Percentiles rank a stretch among this genome's conserved stretches.
These are phyloP conservation scores for Lentinula sp. DNA, from an alignment of 768 basidiomycete genomes.

Conservation along the genomic window DNA sequence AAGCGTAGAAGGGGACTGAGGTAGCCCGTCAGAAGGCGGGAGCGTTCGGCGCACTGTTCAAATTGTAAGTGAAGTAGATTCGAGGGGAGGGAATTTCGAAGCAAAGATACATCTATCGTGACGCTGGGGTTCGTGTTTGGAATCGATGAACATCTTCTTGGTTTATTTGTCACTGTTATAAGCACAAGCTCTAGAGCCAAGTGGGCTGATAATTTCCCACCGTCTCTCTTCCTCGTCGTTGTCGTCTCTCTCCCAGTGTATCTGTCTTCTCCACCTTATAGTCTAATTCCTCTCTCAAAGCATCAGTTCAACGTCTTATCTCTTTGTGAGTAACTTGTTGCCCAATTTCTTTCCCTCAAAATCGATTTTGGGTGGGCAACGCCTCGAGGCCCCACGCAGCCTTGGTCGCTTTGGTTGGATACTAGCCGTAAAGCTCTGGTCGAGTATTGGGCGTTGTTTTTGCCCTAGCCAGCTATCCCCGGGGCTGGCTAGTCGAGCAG, in stretches of 20 bases:
- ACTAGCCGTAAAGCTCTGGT: background rate
- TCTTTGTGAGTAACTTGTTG: constrained; percentile 19
- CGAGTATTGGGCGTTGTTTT: background rate
- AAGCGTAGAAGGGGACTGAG: too few relatives aligned
- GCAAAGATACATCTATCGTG: too few relatives aligned
- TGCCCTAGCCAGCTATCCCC: too few relatives aligned
- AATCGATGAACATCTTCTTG: too few relatives aligned
- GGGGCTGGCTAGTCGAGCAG: background rate
- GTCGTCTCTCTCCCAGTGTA: constrained; percentile 19
- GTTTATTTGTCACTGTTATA: too few relatives aligned
- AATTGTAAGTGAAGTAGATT: too few relatives aligned
- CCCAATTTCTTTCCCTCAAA: background rate
- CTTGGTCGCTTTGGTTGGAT: background rate
- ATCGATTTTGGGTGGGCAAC: background rate
- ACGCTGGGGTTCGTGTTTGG: too few relatives aligned
- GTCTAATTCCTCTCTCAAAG: constrained; percentile 9
- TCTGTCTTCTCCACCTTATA: constrained; percentile 19
- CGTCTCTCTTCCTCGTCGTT: constrained; percentile 6
- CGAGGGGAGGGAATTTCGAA: too few relatives aligned
- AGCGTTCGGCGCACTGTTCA: too few relatives aligned
- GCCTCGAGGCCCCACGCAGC: background rate
- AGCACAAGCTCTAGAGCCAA: background rate
- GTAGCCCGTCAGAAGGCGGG: too few relatives aligned
- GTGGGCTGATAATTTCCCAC: constrained; percentile 35
- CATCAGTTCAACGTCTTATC: constrained; percentile 6